A percentile compares a stretch with the other conserved stretches of the same genome.
Conservation (phyloP, 306 rosid genomes). For the Prinsepia uniflora region DNA sequence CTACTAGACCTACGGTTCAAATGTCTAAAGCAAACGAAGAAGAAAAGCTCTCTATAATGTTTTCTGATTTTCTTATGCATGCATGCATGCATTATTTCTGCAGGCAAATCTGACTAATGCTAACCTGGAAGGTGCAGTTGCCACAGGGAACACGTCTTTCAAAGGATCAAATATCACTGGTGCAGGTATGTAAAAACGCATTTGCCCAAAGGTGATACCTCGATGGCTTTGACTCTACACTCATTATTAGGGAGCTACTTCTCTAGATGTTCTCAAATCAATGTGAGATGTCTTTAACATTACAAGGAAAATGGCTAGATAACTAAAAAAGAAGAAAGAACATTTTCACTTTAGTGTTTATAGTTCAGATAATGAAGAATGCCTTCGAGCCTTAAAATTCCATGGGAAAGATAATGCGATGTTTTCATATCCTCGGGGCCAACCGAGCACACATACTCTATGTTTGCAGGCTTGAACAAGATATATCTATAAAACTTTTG, state of each 20-base stretch:
- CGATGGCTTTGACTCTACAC: background rate
- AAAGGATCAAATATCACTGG: constrained; percentile 73
- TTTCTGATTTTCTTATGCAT: constrained; percentile 20
- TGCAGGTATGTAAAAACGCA: constrained; percentile 54
- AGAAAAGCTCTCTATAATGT: background rate
- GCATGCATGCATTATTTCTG: constrained; percentile 27
- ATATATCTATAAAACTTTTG: constrained; percentile 10
- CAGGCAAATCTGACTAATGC: constrained; percentile 90
- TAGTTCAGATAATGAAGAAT: background rate
- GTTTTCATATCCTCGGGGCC: background rate
- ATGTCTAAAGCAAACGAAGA: background rate
- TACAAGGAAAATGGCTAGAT: background rate
- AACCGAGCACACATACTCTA: background rate
- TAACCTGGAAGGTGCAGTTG: constrained; percentile 91
- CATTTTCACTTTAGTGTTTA: too few relatives aligned
- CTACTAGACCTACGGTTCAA: background rate
- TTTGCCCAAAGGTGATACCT: background rate
- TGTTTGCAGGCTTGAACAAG: background rate
- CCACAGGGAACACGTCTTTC: constrained; percentile 87
- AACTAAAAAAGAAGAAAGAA: background rate
- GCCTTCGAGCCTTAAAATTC: background rate
- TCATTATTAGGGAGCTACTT: constrained; percentile 14
- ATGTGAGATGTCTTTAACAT: background rate
- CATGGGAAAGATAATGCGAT: background rate
- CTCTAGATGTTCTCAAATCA: background rate